phyloP scores from a whole-genome alignment of 176 grass and related monocot species.

The Triticum aestivum region DNA sequence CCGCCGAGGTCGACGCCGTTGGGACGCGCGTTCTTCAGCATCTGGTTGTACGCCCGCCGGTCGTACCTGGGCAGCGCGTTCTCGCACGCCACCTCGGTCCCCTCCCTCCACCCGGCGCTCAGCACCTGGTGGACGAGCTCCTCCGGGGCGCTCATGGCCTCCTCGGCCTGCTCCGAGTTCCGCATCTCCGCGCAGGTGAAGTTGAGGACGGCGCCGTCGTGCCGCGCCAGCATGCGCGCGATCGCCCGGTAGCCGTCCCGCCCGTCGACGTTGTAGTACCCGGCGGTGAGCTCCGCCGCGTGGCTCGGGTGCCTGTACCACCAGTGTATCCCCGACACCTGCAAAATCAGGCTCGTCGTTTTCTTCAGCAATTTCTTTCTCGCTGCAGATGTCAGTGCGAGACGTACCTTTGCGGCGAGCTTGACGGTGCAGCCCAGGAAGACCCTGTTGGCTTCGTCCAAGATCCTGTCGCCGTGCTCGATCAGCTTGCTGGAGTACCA shows the following conservation, averaged over 20 bases:
- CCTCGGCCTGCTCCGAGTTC: conserved; percentile 46
- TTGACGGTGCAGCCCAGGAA: conserved; percentile 68
- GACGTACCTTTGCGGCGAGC: conserved; percentile 56
- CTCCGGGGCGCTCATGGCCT: conserved; percentile 59
- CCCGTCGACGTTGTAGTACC: conserved; percentile 68
- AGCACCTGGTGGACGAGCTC: conserved; percentile 65
- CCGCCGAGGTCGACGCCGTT: conserved; percentile 37
- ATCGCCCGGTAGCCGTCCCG: conserved; percentile 64
- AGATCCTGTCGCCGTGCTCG: conserved; percentile 54
- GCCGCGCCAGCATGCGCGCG: conserved; percentile 55
- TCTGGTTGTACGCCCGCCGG: conserved; percentile 64
- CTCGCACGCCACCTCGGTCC: conserved; percentile 66
- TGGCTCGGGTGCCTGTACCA: conserved; percentile 79
- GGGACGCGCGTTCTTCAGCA: conserved; percentile 58
- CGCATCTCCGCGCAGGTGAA: conserved; percentile 87
- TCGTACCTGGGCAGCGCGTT: conserved; percentile 77
- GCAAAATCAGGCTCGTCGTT: not conserved
- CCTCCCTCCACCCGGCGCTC: conserved; percentile 75
- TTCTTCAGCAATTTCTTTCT: not conserved
- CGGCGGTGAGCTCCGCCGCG: conserved; percentile 77
- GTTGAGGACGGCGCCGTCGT: conserved; percentile 64
- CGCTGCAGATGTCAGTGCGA: not conserved
- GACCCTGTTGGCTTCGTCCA: conserved; percentile 57
- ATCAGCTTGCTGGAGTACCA: conserved; percentile 84
- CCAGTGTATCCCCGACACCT: conserved; percentile 83